These are phyloP conservation scores for Hymenoscyphus fraxineus DNA, from an alignment of 2,329 filamentous ascomycete genomes.

Conservation along the genomic window DNA sequence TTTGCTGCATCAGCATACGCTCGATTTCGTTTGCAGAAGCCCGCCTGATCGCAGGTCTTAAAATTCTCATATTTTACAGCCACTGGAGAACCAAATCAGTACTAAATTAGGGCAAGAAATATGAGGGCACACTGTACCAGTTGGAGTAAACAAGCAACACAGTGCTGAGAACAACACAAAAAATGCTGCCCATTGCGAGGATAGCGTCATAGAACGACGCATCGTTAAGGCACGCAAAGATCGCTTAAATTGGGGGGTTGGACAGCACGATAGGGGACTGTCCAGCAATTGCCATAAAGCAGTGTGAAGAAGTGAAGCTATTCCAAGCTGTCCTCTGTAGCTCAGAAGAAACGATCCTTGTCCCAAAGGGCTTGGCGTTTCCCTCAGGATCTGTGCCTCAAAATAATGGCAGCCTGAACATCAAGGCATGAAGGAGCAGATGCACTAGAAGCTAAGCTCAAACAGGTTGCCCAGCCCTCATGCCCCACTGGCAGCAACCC, in stretches of 20 bases:
- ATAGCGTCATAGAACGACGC: conserved; percentile 38
- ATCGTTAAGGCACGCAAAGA: conserved; percentile 15
- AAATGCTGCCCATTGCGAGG: conserved; percentile 61
- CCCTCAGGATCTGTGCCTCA: not conserved
- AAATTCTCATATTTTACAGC: conserved; percentile 94
- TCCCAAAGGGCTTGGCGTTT: conserved; percentile 6
- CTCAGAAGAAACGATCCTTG: not conserved
- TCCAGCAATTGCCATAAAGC: conserved; percentile 18
- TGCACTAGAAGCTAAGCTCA: conserved; percentile 7
- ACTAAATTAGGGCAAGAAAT: not conserved
- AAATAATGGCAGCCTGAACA: not conserved
- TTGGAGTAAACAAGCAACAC: conserved; percentile 58
- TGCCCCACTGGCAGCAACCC: conserved; percentile 22
- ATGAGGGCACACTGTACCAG: conserved; percentile 48
- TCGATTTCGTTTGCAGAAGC: conserved; percentile 95
- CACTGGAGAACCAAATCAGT: conserved; percentile 45
- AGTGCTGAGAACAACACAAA: conserved; percentile 57
- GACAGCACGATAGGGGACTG: conserved; percentile 11
- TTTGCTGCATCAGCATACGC: conserved; percentile 74
- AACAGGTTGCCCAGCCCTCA: conserved; percentile 9
- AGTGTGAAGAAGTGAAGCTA: conserved; percentile 11
- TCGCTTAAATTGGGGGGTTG: not conserved
- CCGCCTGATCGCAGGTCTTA: conserved; percentile 92
- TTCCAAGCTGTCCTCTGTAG: conserved; percentile 21
- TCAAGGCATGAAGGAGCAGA: not conserved